phyloP scores from a whole-genome alignment of 2,329 filamentous ascomycete species.

The Gyromitra esculenta region DNA sequence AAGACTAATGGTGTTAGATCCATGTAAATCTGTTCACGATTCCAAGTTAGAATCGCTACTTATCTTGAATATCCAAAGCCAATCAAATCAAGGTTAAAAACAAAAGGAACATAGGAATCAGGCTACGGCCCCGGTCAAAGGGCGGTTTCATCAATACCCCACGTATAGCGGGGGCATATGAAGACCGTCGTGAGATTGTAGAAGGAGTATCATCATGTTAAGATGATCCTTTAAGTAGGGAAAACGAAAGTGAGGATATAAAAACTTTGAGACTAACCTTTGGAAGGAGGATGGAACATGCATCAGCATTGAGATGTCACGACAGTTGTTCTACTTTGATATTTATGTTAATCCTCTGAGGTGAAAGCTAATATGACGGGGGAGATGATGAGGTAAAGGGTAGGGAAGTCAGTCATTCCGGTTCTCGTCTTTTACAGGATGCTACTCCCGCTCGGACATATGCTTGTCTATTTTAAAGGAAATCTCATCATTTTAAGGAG shows the following conservation, averaged over 20 bases:
- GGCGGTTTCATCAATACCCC: slow-evolving; percentile 58
- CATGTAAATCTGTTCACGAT: slow-evolving; percentile 11
- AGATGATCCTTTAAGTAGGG: slow-evolving; percentile 21
- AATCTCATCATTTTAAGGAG: slow-evolving; percentile 56
- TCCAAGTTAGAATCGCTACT: slow-evolving; percentile 23
- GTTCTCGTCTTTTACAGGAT: slow-evolving; percentile 55
- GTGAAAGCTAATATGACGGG: not conserved
- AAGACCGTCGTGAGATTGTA: slow-evolving; percentile 59
- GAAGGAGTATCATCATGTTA: slow-evolving; percentile 57
- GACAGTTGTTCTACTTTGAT: not conserved
- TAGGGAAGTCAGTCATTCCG: slow-evolving; percentile 50
- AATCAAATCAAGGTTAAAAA: slow-evolving; percentile 11
- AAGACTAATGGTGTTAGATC: not conserved
- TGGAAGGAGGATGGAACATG: not conserved
- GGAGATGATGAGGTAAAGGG: slow-evolving; percentile 6
- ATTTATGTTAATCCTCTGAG: slow-evolving; percentile 15
- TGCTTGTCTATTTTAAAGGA: slow-evolving; percentile 58
- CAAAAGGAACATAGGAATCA: slow-evolving; percentile 52
- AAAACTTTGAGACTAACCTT: slow-evolving; percentile 28
- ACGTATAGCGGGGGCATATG: slow-evolving; percentile 55
- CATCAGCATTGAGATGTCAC: not conserved
- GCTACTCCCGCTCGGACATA: slow-evolving; percentile 58
- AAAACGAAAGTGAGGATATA: not conserved
- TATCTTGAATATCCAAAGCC: not conserved
- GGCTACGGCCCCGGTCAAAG: slow-evolving; percentile 58